Conservation (phyloP, 2,329 filamentous ascomycete species). For the Bisporella sp. region DNA sequence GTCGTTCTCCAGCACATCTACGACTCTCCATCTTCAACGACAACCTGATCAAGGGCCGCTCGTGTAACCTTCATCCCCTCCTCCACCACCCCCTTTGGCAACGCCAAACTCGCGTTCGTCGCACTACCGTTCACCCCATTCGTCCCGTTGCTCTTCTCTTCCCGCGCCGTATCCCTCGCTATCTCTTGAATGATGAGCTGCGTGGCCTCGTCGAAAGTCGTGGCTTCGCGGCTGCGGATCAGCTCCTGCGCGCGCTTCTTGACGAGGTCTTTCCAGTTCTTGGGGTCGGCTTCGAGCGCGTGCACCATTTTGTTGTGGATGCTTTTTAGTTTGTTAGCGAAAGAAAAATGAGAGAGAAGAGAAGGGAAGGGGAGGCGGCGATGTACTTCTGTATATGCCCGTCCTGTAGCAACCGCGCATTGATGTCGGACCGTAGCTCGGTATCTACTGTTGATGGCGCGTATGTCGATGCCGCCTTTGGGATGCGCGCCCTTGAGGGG, state of each 20-base stretch:
- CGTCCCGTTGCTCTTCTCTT: not conserved
- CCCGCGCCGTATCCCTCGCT: conserved; percentile 15
- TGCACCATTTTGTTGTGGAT: conserved; percentile 60
- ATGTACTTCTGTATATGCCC: conserved; percentile 52
- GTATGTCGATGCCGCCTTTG: conserved; percentile 47
- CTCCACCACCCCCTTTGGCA: conserved; percentile 53
- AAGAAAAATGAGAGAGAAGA: conserved; percentile 34
- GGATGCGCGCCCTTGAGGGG: conserved; percentile 51
- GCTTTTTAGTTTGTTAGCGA: conserved; percentile 29
- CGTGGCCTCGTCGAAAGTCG: conserved; percentile 55
- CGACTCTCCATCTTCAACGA: conserved; percentile 14
- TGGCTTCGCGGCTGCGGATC: conserved; percentile 52
- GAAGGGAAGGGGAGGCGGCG: conserved; percentile 23
- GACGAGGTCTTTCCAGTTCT: conserved; percentile 57
- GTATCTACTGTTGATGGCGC: conserved; percentile 53
- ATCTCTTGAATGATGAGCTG: conserved; percentile 56
- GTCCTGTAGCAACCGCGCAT: conserved; percentile 48
- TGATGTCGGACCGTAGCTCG: conserved; percentile 56
- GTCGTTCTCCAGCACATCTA: not conserved
- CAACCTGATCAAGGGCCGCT: conserved; percentile 45
- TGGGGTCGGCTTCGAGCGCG: conserved; percentile 48
- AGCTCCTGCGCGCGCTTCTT: conserved; percentile 53
- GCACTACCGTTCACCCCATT: conserved; percentile 19
- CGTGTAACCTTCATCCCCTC: conserved; percentile 54
- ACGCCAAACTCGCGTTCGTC: conserved; percentile 37